Evolutionary conservation across 1,284 basidiomycete species (phyloP).

Genomic region (Apiotrichum porosum): DNA sequence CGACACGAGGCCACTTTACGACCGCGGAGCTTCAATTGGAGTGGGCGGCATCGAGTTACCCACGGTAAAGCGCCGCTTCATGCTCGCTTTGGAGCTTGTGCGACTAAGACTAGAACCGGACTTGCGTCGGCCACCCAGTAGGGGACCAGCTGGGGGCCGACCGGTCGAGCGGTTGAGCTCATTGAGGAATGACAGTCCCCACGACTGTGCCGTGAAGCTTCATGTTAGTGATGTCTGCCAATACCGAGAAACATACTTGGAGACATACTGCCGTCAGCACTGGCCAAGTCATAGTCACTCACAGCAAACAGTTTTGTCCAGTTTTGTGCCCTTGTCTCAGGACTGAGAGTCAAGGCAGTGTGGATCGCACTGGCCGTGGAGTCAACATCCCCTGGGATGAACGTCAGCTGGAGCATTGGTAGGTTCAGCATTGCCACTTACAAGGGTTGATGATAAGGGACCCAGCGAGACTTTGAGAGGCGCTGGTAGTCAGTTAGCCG

Average conservation of each 20-base stretch:
- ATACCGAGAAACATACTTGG: conserved; percentile 57
- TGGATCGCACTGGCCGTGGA: conserved; percentile 94
- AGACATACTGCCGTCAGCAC: conserved; percentile 59
- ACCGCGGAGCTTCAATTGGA: too few species aligned
- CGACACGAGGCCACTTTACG: too few species aligned
- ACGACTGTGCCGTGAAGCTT: conserved; percentile 73
- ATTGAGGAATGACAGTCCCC: conserved; percentile 84
- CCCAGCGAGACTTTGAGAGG: conserved; percentile 91
- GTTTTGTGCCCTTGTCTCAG: conserved; percentile 75
- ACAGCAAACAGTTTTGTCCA: conserved; percentile 88
- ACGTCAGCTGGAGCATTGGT: neutral
- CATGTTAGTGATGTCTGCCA: conserved; percentile 21
- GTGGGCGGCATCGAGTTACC: conserved; percentile 3
- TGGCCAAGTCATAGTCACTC: conserved; percentile 22
- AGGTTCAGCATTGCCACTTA: conserved; percentile 20
- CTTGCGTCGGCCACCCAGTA: conserved; percentile 15
- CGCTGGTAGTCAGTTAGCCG: conserved; percentile 46
- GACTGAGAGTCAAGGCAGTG: conserved; percentile 84
- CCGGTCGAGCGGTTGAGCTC: conserved; percentile 54
- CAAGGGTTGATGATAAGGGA: conserved; percentile 93
- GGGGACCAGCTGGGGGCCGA: conserved; percentile 22
- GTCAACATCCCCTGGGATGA: conserved; percentile 66
- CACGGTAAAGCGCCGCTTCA: conserved; percentile 16
- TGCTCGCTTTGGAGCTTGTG: conserved; percentile 17
- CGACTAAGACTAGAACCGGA: conserved; percentile 19